phyloP scores from a whole-genome alignment of 2,329 filamentous ascomycete genomes.

The Ceratocystis destructans region DNA sequence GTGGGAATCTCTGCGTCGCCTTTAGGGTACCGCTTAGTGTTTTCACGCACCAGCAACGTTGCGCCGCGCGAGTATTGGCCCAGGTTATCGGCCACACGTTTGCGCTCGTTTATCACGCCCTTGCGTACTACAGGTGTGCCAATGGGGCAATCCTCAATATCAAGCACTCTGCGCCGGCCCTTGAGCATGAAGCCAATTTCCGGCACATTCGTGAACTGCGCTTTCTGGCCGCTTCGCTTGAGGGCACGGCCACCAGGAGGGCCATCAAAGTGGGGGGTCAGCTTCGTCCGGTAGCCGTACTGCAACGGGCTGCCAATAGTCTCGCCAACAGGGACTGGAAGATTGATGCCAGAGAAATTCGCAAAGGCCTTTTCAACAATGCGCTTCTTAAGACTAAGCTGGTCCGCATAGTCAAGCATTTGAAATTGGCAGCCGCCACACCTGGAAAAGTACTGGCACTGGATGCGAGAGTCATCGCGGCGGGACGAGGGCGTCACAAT shows the following conservation, averaged over 20 bases:
- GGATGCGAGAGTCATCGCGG: conserved; percentile 62
- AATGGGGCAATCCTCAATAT: conserved; percentile 96
- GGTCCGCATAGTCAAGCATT: conserved; percentile 81
- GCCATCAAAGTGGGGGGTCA: conserved; percentile 89
- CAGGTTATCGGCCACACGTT: conserved; percentile 57
- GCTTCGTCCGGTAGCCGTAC: conserved; percentile 89
- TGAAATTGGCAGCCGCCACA: conserved; percentile 96
- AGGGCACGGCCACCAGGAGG: conserved; percentile 44
- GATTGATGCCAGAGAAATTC: conserved; percentile 61
- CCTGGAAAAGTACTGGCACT: conserved; percentile 72
- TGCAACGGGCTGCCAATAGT: conserved; percentile 84
- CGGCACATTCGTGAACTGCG: conserved; percentile 49
- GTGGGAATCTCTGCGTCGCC: conserved; percentile 24
- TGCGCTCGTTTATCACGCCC: conserved; percentile 68
- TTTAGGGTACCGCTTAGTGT: conserved; percentile 53
- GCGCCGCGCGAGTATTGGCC: conserved; percentile 64
- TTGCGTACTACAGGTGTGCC: conserved; percentile 72
- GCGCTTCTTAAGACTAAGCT: conserved; percentile 68
- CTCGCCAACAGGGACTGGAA: conserved; percentile 68
- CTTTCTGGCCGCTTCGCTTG: conserved; percentile 34
- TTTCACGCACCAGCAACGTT: conserved; percentile 79
- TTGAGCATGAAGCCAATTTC: conserved; percentile 85
- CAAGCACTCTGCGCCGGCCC: conserved; percentile 63
- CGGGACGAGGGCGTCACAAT: conserved; percentile 58
- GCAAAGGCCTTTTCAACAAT: conserved; percentile 84